A percentile compares a stretch with the other conserved stretches of the same genome.
Evolutionary conservation across 2,329 filamentous ascomycete species (phyloP).

Genomic region (Coniochaeta sp.): DNA sequence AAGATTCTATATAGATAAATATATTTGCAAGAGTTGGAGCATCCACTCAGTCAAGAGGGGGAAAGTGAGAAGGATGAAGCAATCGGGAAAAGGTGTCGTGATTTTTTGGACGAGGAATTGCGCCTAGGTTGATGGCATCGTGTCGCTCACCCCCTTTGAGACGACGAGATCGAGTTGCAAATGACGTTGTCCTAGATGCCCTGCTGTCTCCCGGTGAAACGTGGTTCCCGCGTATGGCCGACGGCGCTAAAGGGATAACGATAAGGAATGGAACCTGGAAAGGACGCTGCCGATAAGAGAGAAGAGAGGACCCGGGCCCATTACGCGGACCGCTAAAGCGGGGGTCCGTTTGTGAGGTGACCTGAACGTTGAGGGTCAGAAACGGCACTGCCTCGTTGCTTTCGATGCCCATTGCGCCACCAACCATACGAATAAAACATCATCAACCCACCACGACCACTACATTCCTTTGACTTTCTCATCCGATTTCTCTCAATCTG

Average conservation of each 20-base stretch:
- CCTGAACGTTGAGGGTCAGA: not conserved
- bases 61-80: too few species aligned
- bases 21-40: not conserved
- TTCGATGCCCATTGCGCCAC: not conserved
- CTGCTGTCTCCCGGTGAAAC: too few species aligned
- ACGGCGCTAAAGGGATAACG: too few species aligned
- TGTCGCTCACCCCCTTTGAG: not conserved
- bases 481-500: not conserved
- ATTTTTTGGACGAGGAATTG: not conserved
- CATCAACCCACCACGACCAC: not conserved
- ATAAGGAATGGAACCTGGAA: not conserved
- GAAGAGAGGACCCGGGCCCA: too few species aligned
- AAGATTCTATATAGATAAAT: not conserved
- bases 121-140: not conserved
- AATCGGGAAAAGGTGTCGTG: not conserved
- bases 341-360: not conserved
- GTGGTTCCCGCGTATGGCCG: not conserved
- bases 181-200: not conserved
- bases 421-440: not conserved
- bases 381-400: not conserved
- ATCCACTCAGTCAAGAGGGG: too few species aligned
- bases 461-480: not conserved
- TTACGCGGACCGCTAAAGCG: not conserved
- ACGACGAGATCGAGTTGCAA: not conserved
- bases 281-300: not conserved